Conservation (phyloP, 805 yeast genomes). For the Candida dajiaensis region DNA sequence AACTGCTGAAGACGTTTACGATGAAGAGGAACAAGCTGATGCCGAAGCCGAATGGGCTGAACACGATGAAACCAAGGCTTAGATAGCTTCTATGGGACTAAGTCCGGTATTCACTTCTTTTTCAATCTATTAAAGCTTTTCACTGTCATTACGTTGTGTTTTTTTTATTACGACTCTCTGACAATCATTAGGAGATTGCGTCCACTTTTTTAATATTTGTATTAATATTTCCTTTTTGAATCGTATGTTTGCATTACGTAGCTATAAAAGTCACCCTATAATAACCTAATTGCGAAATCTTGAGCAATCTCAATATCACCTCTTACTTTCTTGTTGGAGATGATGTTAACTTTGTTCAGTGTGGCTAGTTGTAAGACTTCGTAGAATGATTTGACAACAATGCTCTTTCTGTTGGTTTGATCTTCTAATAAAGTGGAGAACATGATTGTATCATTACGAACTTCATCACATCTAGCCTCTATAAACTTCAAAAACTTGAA, state of each 20-base stretch:
- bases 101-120: neutral
- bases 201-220: neutral
- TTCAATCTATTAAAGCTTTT: neutral
- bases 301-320: conserved; percentile 5
- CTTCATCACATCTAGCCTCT: conserved; percentile 14
- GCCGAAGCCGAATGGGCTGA: conserved; percentile 32
- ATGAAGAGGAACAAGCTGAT: conserved; percentile 35
- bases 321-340: neutral
- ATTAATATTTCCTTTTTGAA: neutral
- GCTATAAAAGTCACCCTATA: neutral
- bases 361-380: conserved; percentile 23
- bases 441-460: conserved; percentile 1
- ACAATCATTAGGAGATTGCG: neutral
- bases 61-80: conserved; percentile 8
- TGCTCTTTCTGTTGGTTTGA: conserved; percentile 6
- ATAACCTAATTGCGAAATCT: conserved; percentile 6
- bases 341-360: conserved; percentile 12
- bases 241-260: neutral
- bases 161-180: neutral
- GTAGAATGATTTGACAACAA: conserved; percentile 22
- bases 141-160: neutral
- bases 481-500: conserved; percentile 18
- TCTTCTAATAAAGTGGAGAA: conserved; percentile 15
- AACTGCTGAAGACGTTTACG: conserved; percentile 57
- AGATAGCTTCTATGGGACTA: neutral